These are phyloP conservation scores for Mycosphaerella arachidis DNA, from an alignment of 2,329 filamentous ascomycete species.

Conservation along the genomic window DNA sequence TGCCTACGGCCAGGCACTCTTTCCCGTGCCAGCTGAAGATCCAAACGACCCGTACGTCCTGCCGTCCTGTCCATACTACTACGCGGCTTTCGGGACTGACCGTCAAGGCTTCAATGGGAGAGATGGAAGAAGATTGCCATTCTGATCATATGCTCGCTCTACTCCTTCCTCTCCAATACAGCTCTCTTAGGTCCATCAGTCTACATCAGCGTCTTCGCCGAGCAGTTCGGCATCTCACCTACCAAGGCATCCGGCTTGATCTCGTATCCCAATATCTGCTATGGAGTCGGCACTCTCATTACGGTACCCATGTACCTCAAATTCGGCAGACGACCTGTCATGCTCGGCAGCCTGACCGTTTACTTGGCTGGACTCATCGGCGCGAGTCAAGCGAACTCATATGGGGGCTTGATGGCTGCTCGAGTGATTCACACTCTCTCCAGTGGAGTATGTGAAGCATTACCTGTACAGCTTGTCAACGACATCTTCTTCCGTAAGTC, in stretches of 20 bases:
- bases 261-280: slow-evolving; percentile 58
- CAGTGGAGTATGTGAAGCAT: slow-evolving; percentile 44
- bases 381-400: slow-evolving; percentile 39
- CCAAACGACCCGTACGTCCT: slow-evolving; percentile 53
- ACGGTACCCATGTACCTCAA: slow-evolving; percentile 57
- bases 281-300: slow-evolving; percentile 54
- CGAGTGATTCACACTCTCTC: slow-evolving; percentile 42
- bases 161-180: slow-evolving; percentile 57
- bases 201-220: slow-evolving; percentile 53
- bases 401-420: slow-evolving; percentile 40
- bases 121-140: slow-evolving; percentile 55
- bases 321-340: slow-evolving; percentile 40
- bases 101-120: slow-evolving; percentile 43
- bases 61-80: too few relatives aligned
- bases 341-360: slow-evolving; percentile 40
- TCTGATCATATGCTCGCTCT: slow-evolving; percentile 50
- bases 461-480: slow-evolving; percentile 47
- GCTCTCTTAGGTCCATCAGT: slow-evolving; percentile 54
- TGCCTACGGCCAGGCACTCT: slow-evolving; percentile 56
- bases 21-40: slow-evolving; percentile 57
- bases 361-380: slow-evolving; percentile 43
- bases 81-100: neutral
- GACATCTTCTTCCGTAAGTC: slow-evolving; percentile 42
- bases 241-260: slow-evolving; percentile 53
- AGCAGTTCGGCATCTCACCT: slow-evolving; percentile 49